A percentile compares a stretch with the other conserved stretches of the same genome.
phyloP scores from a whole-genome alignment of 2,329 filamentous ascomycete genomes.

The Endoconidiophora polonica region DNA sequence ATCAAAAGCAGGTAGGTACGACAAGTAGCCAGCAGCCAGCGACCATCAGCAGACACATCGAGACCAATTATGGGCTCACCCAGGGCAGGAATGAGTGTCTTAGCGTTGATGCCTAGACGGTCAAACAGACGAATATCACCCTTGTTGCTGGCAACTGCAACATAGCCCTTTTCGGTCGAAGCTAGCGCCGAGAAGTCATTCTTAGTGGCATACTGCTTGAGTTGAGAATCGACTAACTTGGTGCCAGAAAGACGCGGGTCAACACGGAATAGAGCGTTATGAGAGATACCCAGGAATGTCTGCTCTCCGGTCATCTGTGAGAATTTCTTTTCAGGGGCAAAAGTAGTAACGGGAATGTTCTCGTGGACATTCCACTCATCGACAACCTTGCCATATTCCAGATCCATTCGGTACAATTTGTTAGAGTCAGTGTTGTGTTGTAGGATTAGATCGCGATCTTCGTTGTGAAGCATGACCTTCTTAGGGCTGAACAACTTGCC shows the following conservation, averaged over 20 bases:
- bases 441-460: conserved; percentile 77
- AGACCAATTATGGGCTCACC: conserved; percentile 90
- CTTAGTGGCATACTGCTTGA: conserved; percentile 94
- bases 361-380: conserved; percentile 99
- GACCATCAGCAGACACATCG: conserved; percentile 87
- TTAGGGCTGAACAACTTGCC: conserved; percentile 83
- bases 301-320: conserved; percentile 92
- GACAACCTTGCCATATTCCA: conserved; percentile 93
- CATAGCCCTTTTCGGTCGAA: conserved; percentile 91
- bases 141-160: conserved; percentile 94
- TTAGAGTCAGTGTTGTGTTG: conserved; percentile 74
- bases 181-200: conserved; percentile 92
- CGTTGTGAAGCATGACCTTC: conserved; percentile 91
- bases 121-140: conserved; percentile 95
- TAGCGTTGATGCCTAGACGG: conserved; percentile 87
- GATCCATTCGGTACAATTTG: conserved; percentile 89
- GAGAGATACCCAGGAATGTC: conserved; percentile 83
- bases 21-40: conserved; percentile 89
- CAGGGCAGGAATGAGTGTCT: conserved; percentile 88
- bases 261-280: conserved; percentile 83
- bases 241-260: conserved; percentile 79
- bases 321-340: conserved; percentile 94
- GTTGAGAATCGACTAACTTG: conserved; percentile 81
- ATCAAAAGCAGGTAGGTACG: conserved; percentile 88
- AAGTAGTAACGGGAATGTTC: conserved; percentile 80